phyloP scores from a whole-genome alignment of 169 alveolate species.

The Cryptosporidium ubiquitum region DNA sequence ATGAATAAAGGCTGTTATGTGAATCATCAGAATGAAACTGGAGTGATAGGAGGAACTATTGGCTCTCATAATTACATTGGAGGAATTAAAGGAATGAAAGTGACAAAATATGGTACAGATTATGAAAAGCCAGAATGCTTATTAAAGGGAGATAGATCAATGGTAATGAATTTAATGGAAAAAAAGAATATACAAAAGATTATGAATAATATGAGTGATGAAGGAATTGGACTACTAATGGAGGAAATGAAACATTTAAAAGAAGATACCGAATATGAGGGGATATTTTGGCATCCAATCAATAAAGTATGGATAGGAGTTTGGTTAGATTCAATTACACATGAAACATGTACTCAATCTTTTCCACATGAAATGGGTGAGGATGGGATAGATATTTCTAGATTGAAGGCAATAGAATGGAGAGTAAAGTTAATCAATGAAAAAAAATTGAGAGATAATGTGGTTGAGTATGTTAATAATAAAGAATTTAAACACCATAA shows the following conservation, averaged over 20 bases:
- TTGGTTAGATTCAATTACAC: conserved; percentile 64
- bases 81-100: background rate
- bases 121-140: background rate
- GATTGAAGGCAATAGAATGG: conserved; percentile 69
- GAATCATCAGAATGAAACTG: background rate
- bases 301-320: conserved; percentile 69
- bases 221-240: conserved; percentile 24
- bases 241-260: conserved; percentile 70
- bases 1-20: background rate
- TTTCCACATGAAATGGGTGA: conserved; percentile 44
- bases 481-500: conserved; percentile 32
- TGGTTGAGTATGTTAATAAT: conserved; percentile 50
- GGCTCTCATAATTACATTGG: background rate
- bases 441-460: conserved; percentile 62
- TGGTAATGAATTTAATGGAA: background rate
- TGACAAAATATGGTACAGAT: background rate
- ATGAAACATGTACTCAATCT: conserved; percentile 70
- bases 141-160: background rate
- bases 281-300: conserved; percentile 74
- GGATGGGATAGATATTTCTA: conserved; percentile 64
- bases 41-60: background rate
- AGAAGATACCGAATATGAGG: conserved; percentile 62
- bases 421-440: conserved; percentile 49
- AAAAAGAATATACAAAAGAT: conserved; percentile 22
- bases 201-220: conserved; percentile 44